Percentiles rank a stretch among this genome's conserved stretches.
Evolutionary conservation across 768 basidiomycete genomes (phyloP).

Genomic region (Tricholoma saponaceum): DNA sequence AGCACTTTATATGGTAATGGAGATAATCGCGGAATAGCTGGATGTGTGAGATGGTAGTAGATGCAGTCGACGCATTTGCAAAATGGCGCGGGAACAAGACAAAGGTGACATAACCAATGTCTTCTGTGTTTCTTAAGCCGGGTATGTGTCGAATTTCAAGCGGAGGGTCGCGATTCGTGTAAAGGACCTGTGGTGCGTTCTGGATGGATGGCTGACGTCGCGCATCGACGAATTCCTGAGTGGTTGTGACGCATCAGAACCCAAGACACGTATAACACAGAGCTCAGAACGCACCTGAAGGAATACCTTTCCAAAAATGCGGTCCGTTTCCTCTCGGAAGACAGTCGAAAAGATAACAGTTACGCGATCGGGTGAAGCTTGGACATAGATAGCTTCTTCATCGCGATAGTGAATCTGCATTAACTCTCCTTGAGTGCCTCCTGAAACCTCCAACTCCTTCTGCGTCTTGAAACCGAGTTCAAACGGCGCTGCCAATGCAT

Average conservation of each 20-base stretch:
- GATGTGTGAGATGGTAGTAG: conserved; percentile 86
- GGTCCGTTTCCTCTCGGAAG: conserved; percentile 96
- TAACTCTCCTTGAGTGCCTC: conserved; percentile 67
- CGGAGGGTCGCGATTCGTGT: conserved; percentile 92
- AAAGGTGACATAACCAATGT: conserved; percentile 96
- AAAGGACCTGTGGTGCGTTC: conserved; percentile 95
- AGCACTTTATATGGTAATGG: conserved; percentile 99
- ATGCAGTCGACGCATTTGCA: conserved; percentile 59
- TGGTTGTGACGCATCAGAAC: conserved; percentile 4
- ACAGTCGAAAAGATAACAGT: conserved; percentile 97
- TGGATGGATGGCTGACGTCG: conserved; percentile 89
- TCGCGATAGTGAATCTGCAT: conserved; percentile 95
- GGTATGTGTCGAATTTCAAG: conserved; percentile 90
- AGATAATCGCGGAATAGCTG: conserved; percentile 97
- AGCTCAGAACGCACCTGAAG: conserved; percentile 63
- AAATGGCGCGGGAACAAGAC: conserved; percentile 98
- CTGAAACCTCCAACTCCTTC: conserved; percentile 75
- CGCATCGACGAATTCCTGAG: conserved; percentile 98
- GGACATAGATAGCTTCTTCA: conserved; percentile 95
- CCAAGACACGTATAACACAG: neutral
- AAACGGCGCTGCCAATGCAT: conserved; percentile 92
- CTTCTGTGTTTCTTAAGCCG: conserved; percentile 77
- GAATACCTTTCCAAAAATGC: conserved; percentile 97
- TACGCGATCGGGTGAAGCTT: conserved; percentile 90
- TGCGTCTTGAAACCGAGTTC: conserved; percentile 83